Conservation (phyloP, 2,329 filamentous ascomycete genomes). For the Incumbomyces delicatus region DNA sequence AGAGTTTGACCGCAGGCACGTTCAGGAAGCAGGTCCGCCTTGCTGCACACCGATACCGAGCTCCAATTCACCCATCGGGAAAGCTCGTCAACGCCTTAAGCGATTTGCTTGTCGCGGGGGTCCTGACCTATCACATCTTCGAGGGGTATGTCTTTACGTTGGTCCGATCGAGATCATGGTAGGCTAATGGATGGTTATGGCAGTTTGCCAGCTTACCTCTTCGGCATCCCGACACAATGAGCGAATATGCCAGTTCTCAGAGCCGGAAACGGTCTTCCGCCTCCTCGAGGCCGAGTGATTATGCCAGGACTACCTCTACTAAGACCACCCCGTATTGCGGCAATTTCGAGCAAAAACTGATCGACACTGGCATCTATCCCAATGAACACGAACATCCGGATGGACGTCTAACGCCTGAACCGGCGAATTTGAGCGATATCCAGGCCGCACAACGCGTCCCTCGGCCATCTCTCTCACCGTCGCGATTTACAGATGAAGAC, state of each 20-base stretch:
- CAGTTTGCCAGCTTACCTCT: constrained; percentile 6
- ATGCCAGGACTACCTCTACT: background rate
- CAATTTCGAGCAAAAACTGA: constrained; percentile 30
- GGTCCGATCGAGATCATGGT: background rate
- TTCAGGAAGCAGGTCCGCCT: background rate
- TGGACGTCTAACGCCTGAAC: constrained; percentile 15
- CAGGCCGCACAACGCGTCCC: background rate
- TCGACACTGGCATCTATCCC: constrained; percentile 26
- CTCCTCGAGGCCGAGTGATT: background rate
- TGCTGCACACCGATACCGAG: background rate
- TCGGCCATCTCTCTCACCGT: constrained; percentile 15
- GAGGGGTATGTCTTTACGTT: constrained; percentile 10
- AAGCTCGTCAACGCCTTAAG: constrained; percentile 7
- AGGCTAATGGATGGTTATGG: background rate
- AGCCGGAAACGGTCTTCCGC: constrained; percentile 12
- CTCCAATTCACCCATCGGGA: too few relatives aligned
- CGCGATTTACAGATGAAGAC: constrained; percentile 11
- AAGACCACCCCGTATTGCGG: constrained; percentile 7
- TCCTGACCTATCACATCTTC: constrained; percentile 12
- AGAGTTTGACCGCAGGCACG: constrained; percentile 14
- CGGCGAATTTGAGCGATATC: constrained; percentile 25
- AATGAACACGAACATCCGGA: background rate
- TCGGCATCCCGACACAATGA: constrained; percentile 5
- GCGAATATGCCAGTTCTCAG: constrained; percentile 1
- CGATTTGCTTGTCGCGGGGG: constrained; percentile 12